A percentile compares a stretch with the other conserved stretches of the same genome.
phyloP scores from a whole-genome alignment of 2,329 filamentous ascomycete species.

The Tolypocladium album region DNA sequence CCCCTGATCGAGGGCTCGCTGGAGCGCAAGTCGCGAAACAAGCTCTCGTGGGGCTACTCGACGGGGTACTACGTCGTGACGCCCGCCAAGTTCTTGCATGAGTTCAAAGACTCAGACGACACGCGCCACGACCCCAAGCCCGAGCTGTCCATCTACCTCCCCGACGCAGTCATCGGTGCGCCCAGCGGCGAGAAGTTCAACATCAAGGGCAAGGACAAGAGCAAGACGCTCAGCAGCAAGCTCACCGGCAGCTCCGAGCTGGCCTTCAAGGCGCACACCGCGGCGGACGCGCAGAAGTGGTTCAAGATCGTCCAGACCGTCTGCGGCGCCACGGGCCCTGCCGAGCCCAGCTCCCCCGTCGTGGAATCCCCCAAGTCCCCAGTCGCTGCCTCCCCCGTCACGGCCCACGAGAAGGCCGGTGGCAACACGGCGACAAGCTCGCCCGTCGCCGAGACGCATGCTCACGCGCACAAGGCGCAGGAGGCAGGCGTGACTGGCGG shows the following conservation, averaged over 20 bases:
- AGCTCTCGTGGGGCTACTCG: slow-evolving; percentile 66
- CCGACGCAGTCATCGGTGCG: slow-evolving; percentile 70
- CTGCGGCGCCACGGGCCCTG: slow-evolving; percentile 38
- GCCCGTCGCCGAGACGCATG: neutral
- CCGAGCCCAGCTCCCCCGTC: slow-evolving; percentile 19
- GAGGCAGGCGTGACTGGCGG: slow-evolving; percentile 31
- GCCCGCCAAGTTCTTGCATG: slow-evolving; percentile 79
- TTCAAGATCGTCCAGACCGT: slow-evolving; percentile 58
- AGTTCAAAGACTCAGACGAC: slow-evolving; percentile 88
- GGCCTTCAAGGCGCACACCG: slow-evolving; percentile 75
- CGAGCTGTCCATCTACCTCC: slow-evolving; percentile 83
- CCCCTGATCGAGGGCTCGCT: slow-evolving; percentile 79
- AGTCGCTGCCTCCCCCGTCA: neutral
- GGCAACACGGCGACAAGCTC: slow-evolving; percentile 9
- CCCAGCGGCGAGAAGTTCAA: slow-evolving; percentile 76
- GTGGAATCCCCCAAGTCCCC: slow-evolving; percentile 5
- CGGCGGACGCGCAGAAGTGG: slow-evolving; percentile 77
- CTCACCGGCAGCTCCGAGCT: slow-evolving; percentile 72
- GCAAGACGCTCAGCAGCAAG: slow-evolving; percentile 69
- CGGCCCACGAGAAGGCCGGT: slow-evolving; percentile 3
- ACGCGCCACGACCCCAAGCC: slow-evolving; percentile 62
- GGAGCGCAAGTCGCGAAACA: slow-evolving; percentile 83
- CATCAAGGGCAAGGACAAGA: slow-evolving; percentile 88
- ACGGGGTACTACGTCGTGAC: slow-evolving; percentile 86
- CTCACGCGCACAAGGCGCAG: slow-evolving; percentile 12